Evolutionary conservation across 2,329 filamentous ascomycete species (phyloP), one percentile per base, ranked within the genome.

Genomic region (Aspergillus sp.): DNA sequence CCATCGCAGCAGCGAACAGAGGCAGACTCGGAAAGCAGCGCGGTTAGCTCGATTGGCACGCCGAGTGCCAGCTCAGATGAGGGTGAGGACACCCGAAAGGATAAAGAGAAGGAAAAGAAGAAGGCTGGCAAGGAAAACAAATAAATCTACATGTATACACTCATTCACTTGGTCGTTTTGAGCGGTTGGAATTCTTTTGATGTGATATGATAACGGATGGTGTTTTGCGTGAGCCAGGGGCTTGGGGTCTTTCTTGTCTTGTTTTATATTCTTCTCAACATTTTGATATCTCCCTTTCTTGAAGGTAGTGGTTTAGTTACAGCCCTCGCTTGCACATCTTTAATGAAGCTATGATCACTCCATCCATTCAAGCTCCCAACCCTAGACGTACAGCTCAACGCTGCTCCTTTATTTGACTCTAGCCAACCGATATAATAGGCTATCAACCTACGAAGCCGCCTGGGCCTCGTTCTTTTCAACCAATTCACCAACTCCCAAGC

Each of bases 401-500:
- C 33, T 24, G 8, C 9, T 20, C 41, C 11, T 12, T 42, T 11
- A 17, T 44, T 12, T 20, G 11, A 1, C 42, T 20, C 17, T 27
- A 22, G 1, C 19, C 42, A 44, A 44, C 17, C 8, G 2, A 19
- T 12, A 20, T 13, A 13, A 19, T 20, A 19, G 9, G 5, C 44
- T 5, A 27, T 37, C 17, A 15, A n/a, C 22, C 19, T 48, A 54
- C 19, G 51, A 47, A 49, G 46, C 40, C 30, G 54, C 37, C 58
- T 68, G 66, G 56, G 65, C 64, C 66, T 80, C 78, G 68, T 79
- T 80, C 67, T 73, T 75, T 70, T 82, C 79, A 20, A 82, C 79
- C 67, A 82, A 67, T 66, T 82, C 79, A 2, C 87, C 89, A 0
- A 96, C 92, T 2, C 93, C 93, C 50, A 96, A 72, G 1, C 82